Conservation (phyloP, 331 rosid species). For the Malus hybrid region DNA sequence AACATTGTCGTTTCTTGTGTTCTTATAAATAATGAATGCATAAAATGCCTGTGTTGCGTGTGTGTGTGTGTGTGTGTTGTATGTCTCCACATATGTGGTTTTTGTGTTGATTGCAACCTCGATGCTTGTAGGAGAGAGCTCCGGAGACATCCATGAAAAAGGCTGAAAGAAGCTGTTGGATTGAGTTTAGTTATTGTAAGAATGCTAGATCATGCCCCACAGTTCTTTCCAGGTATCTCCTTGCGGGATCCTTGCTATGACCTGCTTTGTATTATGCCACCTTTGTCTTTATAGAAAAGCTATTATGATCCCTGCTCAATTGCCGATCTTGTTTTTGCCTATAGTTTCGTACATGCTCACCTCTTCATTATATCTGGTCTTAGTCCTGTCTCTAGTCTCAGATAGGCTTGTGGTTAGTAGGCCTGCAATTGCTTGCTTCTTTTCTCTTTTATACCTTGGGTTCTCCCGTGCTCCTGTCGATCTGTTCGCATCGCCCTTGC, state of each 20-base stretch:
- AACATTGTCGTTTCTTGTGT: neutral
- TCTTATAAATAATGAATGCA: neutral
- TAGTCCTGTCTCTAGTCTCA: conserved; percentile 10
- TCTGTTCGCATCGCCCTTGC: neutral
- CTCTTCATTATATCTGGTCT: conserved; percentile 18
- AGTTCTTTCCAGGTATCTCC: conserved; percentile 52
- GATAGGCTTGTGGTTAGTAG: conserved; percentile 6
- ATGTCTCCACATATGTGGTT: neutral
- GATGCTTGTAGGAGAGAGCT: conserved; percentile 40
- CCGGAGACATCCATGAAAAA: conserved; percentile 36
- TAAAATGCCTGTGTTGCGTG: too few relatives aligned
- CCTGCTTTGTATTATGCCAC: conserved; percentile 82
- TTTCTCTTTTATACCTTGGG: neutral
- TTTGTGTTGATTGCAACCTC: conserved; percentile 15
- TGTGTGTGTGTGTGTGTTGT: neutral
- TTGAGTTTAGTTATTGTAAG: conserved; percentile 53
- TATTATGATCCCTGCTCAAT: conserved; percentile 38
- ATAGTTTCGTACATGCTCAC: conserved; percentile 19
- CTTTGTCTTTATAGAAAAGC: conserved; percentile 64
- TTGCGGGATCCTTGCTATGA: conserved; percentile 48
- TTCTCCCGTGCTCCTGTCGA: neutral
- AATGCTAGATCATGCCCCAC: conserved; percentile 58
- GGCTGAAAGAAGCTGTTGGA: conserved; percentile 46
- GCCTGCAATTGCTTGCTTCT: conserved; percentile 4
- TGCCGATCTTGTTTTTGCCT: conserved; percentile 17